Percentiles rank a stretch among this genome's conserved stretches.
These are phyloP conservation scores for Hypoxylon lenormandii DNA, from an alignment of 495 filamentous ascomycete genomes.

Conservation along the genomic window DNA sequence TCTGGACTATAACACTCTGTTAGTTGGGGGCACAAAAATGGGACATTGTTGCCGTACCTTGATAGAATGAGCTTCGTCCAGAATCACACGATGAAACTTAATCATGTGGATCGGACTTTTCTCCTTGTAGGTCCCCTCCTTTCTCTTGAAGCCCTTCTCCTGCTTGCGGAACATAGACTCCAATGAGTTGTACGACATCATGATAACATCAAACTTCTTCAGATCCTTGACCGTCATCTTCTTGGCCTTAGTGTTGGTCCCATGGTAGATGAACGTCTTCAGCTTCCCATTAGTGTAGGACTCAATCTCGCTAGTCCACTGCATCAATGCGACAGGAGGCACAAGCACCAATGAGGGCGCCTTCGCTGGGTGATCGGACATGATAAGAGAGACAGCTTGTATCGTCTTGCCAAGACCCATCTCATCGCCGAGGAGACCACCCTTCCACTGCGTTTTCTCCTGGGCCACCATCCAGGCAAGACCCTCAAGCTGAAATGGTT, in stretches of 20 bases:
- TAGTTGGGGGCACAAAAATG: conserved; percentile 34
- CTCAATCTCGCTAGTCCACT: conserved; percentile 93
- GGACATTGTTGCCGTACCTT: conserved; percentile 64
- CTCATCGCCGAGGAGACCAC: conserved; percentile 91
- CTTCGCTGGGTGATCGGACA: conserved; percentile 91
- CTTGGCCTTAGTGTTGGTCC: conserved; percentile 84
- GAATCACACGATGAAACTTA: conserved; percentile 87
- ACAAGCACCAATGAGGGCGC: conserved; percentile 87
- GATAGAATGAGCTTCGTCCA: conserved; percentile 97
- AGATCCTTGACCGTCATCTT: conserved; percentile 76
- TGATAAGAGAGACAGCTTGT: conserved; percentile 93
- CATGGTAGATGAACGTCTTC: conserved; percentile 89
- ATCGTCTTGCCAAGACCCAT: conserved; percentile 99
- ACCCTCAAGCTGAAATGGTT: conserved; percentile 92
- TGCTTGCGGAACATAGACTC: conserved; percentile 93
- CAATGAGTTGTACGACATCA: conserved; percentile 94
- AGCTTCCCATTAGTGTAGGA: conserved; percentile 90
- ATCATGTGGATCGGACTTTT: conserved; percentile 88
- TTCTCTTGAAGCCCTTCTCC: conserved; percentile 86
- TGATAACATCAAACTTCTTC: conserved; percentile 86
- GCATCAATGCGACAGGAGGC: conserved; percentile 94
- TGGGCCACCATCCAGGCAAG: conserved; percentile 92
- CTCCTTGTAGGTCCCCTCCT: conserved; percentile 75
- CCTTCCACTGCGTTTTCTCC: conserved; percentile 84
- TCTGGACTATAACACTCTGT: conserved; percentile 62